Evolutionary conservation across 1,284 basidiomycete genomes (phyloP).

Genomic region (Irpex sp.): DNA sequence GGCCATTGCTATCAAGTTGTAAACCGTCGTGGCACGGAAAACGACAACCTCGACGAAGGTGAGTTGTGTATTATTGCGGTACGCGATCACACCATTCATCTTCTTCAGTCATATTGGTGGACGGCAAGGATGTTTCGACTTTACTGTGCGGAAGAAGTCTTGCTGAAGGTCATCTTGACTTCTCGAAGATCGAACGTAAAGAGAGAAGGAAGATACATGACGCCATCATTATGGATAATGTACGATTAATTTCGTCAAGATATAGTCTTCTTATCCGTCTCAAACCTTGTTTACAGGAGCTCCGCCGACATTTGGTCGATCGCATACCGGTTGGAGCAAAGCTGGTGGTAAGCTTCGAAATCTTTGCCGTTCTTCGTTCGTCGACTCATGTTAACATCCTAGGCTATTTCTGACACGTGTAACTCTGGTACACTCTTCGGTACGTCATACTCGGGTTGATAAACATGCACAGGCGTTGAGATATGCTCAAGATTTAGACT

Average conservation of each 20-base stretch:
- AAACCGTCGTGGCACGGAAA: slow-evolving; percentile 8
- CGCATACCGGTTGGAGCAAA: neutral
- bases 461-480: neutral
- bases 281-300: neutral
- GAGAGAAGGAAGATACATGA: too few relatives aligned
- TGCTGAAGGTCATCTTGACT: too few relatives aligned
- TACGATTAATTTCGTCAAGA: neutral
- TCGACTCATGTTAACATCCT: neutral
- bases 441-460: neutral
- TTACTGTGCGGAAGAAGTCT: too few relatives aligned
- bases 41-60: slow-evolving; percentile 12
- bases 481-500: neutral
- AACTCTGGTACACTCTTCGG: slow-evolving; percentile 2
- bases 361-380: too few relatives aligned
- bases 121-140: neutral
- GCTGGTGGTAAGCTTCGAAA: neutral
- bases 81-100: neutral
- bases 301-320: neutral
- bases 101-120: neutral
- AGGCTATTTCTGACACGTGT: neutral
- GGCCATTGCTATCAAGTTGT: slow-evolving; percentile 13
- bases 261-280: too few relatives aligned
- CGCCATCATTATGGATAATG: neutral
- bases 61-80: neutral
- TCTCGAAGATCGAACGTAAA: too few relatives aligned